phyloP scores from a whole-genome alignment of 2,329 filamentous ascomycete species.

The Penicillium olsonii region DNA sequence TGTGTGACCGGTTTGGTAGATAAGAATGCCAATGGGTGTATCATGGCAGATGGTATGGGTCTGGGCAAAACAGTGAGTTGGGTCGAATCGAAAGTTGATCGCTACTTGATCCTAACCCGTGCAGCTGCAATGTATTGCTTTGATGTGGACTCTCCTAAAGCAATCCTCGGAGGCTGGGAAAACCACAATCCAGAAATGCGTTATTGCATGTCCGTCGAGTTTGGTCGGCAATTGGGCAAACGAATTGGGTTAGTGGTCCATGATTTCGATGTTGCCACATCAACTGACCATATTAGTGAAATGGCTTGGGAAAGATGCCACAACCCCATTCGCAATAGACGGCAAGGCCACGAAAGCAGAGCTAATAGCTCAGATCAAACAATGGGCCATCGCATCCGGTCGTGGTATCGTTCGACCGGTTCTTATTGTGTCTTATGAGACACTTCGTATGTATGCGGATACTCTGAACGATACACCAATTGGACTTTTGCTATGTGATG shows the following conservation, averaged over 20 bases:
- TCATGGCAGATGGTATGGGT: constrained; percentile 99
- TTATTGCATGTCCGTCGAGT: constrained; percentile 95
- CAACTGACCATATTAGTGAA: constrained; percentile 58
- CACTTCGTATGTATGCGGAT: constrained; percentile 84
- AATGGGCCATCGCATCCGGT: constrained; percentile 93
- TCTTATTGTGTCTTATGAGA: constrained; percentile 97
- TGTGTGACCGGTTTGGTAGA: constrained; percentile 96
- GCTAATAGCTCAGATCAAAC: constrained; percentile 81
- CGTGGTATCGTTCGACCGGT: constrained; percentile 86
- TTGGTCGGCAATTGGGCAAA: constrained; percentile 98
- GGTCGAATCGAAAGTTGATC: neutral
- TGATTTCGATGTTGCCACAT: neutral
- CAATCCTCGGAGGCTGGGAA: constrained; percentile 96
- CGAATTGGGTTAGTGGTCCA: constrained; percentile 61
- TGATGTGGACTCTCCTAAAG: constrained; percentile 96
- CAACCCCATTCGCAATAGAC: constrained; percentile 92
- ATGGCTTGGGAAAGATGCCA: constrained; percentile 90
- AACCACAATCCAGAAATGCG: constrained; percentile 89
- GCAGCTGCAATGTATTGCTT: constrained; percentile 83
- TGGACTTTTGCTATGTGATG: constrained; percentile 89
- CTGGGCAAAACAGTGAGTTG: constrained; percentile 76
- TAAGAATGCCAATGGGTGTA: constrained; percentile 90
- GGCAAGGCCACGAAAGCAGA: constrained; percentile 96
- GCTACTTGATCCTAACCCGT: constrained; percentile 23
- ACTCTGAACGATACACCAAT: constrained; percentile 89